Evolutionary conservation across 2,329 filamentous ascomycete species (phyloP).

Genomic region (Cladosporium austrohemisphaericum): DNA sequence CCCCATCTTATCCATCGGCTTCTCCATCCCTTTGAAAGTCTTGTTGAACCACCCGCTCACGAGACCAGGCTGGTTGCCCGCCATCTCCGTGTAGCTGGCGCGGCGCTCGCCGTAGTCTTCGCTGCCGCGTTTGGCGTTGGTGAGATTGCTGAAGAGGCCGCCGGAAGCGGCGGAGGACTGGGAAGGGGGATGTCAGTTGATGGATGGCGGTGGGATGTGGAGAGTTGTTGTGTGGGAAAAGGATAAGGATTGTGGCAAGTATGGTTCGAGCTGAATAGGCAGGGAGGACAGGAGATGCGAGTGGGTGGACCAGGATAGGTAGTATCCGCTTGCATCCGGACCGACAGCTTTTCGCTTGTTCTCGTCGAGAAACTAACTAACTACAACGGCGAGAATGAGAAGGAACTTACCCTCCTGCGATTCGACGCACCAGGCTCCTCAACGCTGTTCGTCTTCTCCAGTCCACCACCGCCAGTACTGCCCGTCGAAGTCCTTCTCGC

Average conservation of each 20-base stretch:
- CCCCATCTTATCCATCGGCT: slow-evolving; percentile 11
- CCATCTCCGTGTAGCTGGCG: slow-evolving; percentile 26
- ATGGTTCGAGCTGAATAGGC: no score
- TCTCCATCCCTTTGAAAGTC: slow-evolving; percentile 27
- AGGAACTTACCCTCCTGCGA: slow-evolving; percentile 18
- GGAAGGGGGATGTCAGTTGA: neutral
- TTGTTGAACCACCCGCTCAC: slow-evolving; percentile 28
- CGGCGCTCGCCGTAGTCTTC: slow-evolving; percentile 31
- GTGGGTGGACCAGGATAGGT: no score
- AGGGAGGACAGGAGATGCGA: no score
- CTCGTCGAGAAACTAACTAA: no score
- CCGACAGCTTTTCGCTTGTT: no score
- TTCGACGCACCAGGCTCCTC: slow-evolving; percentile 3
- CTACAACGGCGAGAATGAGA: no score
- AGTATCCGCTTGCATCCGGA: no score
- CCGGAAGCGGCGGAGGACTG: slow-evolving; percentile 21
- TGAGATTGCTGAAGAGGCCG: slow-evolving; percentile 29
- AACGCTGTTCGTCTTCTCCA: slow-evolving; percentile 25
- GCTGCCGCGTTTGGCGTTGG: slow-evolving; percentile 30
- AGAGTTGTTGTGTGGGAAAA: neutral
- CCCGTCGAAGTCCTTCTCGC: slow-evolving; percentile 4
- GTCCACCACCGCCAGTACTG: slow-evolving; percentile 13
- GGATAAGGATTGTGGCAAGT: no score
- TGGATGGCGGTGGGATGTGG: slow-evolving; percentile 5
- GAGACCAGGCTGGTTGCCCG: slow-evolving; percentile 18